Conservation (phyloP, 2,329 filamentous ascomycete genomes). For the Scedosporium boydii region DNA sequence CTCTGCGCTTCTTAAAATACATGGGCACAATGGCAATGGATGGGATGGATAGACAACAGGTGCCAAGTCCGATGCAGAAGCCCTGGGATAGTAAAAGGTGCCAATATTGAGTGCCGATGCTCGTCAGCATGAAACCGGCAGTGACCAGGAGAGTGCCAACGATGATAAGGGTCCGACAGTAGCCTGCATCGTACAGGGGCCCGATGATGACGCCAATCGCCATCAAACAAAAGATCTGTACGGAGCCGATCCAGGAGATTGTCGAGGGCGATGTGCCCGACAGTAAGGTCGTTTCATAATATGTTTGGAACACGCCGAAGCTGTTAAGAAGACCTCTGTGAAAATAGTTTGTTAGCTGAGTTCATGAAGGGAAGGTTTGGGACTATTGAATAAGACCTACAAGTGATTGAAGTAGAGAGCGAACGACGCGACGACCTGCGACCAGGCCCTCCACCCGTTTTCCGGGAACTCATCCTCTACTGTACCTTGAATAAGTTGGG, state of each 20-base stretch:
- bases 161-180: constrained; percentile 29
- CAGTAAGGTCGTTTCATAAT: constrained; percentile 31
- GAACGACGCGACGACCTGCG: constrained; percentile 35
- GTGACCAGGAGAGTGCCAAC: constrained; percentile 30
- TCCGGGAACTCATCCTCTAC: constrained; percentile 7
- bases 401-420: constrained; percentile 39
- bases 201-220: constrained; percentile 24
- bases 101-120: constrained; percentile 28
- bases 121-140: constrained; percentile 35
- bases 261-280: constrained; percentile 22
- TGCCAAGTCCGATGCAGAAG: constrained; percentile 33
- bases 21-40: constrained; percentile 20
- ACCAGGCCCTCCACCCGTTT: constrained; percentile 32
- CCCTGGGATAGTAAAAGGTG: constrained; percentile 35
- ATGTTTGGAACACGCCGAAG: constrained; percentile 46
- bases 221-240: constrained; percentile 35
- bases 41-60: constrained; percentile 29
- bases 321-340: constrained; percentile 28
- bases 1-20: constrained; percentile 21
- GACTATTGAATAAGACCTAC: neutral
- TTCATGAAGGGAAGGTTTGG: neutral
- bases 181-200: constrained; percentile 36
- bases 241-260: constrained; percentile 32
- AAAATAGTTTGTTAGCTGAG: neutral
- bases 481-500: neutral